These are phyloP conservation scores for Colletotrichum orbiculare DNA, from an alignment of 2,329 filamentous ascomycete species.

Conservation along the genomic window DNA sequence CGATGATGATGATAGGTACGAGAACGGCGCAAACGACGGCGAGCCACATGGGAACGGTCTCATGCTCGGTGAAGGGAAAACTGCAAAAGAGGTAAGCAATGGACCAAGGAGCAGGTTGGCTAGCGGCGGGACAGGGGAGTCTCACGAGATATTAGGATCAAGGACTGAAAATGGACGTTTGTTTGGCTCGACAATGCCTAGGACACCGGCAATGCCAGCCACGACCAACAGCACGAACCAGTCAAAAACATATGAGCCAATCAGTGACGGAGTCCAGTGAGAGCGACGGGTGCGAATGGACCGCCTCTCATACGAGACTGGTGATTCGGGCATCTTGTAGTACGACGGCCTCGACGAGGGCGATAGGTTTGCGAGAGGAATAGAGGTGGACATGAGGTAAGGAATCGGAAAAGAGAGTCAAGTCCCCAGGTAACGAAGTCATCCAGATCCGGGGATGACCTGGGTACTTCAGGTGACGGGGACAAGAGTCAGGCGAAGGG, in stretches of 20 bases:
- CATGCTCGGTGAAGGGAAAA: slow-evolving; percentile 76
- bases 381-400: slow-evolving; percentile 37
- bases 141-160: slow-evolving; percentile 80
- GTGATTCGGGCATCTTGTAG: slow-evolving; percentile 47
- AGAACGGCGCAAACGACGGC: slow-evolving; percentile 72
- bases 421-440: slow-evolving; percentile 19
- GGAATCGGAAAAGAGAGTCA: slow-evolving; percentile 9
- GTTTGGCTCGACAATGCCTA: slow-evolving; percentile 71
- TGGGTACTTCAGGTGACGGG: slow-evolving; percentile 34
- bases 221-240: slow-evolving; percentile 76
- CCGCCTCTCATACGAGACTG: slow-evolving; percentile 25
- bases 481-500: neutral
- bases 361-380: slow-evolving; percentile 34
- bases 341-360: slow-evolving; percentile 35
- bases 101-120: slow-evolving; percentile 8
- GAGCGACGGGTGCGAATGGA: slow-evolving; percentile 23
- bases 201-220: slow-evolving; percentile 67
- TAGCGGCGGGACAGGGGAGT: slow-evolving; percentile 28
- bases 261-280: slow-evolving; percentile 40
- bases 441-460: slow-evolving; percentile 14
- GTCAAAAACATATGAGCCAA: slow-evolving; percentile 79
- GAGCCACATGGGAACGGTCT: slow-evolving; percentile 77
- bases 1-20: slow-evolving; percentile 74
- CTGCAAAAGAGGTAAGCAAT: slow-evolving; percentile 48
- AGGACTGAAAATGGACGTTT: slow-evolving; percentile 76